Percentiles rank a stretch among this genome's conserved stretches.
Conservation (phyloP, 2,329 filamentous ascomycete species). For the Colletotrichum abscissum region DNA sequence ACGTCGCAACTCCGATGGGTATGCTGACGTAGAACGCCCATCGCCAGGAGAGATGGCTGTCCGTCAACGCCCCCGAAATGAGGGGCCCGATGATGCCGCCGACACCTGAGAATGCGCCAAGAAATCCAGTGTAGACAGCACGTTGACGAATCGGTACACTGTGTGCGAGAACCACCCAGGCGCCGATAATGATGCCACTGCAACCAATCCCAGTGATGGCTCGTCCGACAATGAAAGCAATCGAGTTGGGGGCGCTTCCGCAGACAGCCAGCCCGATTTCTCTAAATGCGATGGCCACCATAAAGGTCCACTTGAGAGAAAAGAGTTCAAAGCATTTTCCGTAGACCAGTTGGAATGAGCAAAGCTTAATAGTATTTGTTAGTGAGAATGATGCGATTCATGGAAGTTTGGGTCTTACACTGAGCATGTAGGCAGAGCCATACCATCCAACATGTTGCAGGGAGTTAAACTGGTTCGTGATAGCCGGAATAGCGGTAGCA, state of each 20-base stretch:
- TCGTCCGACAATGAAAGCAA: constrained; percentile 50
- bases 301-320: constrained; percentile 41
- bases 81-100: constrained; percentile 42
- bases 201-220: constrained; percentile 50
- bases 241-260: constrained; percentile 43
- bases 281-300: constrained; percentile 40
- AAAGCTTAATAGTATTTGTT: constrained; percentile 37
- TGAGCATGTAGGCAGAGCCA: constrained; percentile 57
- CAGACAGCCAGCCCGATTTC: constrained; percentile 41
- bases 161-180: constrained; percentile 51
- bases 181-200: constrained; percentile 49
- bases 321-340: constrained; percentile 45
- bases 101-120: constrained; percentile 52
- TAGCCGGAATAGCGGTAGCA: constrained; percentile 56
- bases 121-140: constrained; percentile 50
- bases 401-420: constrained; percentile 43
- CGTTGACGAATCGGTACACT: constrained; percentile 46
- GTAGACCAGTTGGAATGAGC: constrained; percentile 42
- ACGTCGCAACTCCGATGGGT: constrained; percentile 40
- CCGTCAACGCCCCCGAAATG: constrained; percentile 43
- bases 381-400: background rate
- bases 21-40: constrained; percentile 44
- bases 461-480: constrained; percentile 62
- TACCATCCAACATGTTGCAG: constrained; percentile 68
- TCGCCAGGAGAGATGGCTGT: constrained; percentile 45